Evolutionary conservation across 495 filamentous ascomycete species (phyloP).

Genomic region (Aspergillus affinis): DNA sequence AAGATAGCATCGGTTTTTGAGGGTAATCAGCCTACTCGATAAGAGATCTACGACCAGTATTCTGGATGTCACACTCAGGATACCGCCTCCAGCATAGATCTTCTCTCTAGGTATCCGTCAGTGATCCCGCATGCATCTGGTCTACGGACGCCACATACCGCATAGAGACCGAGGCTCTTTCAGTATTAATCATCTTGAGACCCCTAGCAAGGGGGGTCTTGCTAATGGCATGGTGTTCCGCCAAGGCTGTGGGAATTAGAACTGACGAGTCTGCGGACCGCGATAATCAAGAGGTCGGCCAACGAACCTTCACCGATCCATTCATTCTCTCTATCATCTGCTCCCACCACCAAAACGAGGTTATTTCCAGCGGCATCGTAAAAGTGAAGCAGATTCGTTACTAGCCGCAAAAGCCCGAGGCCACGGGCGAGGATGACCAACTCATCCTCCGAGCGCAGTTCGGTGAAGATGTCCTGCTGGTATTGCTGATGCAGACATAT

Average conservation of each 20-base stretch:
- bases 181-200: constrained; percentile 89
- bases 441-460: constrained; percentile 88
- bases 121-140: constrained; percentile 3
- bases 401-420: constrained; percentile 82
- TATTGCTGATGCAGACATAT: constrained; percentile 55
- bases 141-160: constrained; percentile 38
- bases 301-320: constrained; percentile 78
- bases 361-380: constrained; percentile 97
- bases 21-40: constrained; percentile 51
- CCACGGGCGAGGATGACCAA: constrained; percentile 88
- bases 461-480: constrained; percentile 89
- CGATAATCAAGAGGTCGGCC: neutral
- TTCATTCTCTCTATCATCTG: constrained; percentile 88
- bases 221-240: constrained; percentile 89
- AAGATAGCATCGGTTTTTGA: neutral
- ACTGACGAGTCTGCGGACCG: constrained; percentile 1
- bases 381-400: constrained; percentile 92
- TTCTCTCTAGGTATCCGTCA: constrained; percentile 62
- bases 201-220: constrained; percentile 74
- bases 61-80: constrained; percentile 94
- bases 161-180: constrained; percentile 79
- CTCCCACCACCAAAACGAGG: constrained; percentile 83
- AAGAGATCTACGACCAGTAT: constrained; percentile 92
- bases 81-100: constrained; percentile 83
- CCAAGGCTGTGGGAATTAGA: constrained; percentile 58